Base-by-base conservation (phyloP, 352 stramenopile genomes). In the Phytophthora foliorum region DNA sequence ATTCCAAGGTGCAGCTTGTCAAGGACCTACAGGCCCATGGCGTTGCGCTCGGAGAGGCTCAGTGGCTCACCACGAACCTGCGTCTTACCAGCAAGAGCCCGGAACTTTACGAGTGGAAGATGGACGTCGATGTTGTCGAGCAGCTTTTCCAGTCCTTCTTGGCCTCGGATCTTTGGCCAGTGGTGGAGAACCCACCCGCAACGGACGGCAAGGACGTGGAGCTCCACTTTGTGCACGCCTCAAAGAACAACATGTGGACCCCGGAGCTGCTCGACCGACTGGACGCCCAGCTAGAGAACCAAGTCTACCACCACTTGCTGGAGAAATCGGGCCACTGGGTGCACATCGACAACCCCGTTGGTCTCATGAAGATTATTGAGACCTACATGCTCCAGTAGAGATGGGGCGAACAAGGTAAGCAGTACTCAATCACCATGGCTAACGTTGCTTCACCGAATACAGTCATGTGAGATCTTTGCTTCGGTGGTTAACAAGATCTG, bases 1-100 rank as follows among this genome's bases (percentile, higher is more conserved):
- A 60, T 16, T 93, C 87, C 32, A 95, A 93, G 69, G 59, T 68
- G 24, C 72, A 93, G 49, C 71, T 95, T 9, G 69, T 93, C 19
- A 75, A 78, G 34, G 79, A 92, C 31, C 59, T 95, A 8, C 82
- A 88, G 31, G 60, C 54, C 31, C 76, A 90, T n/a, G 86, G 86
- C 21, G 75, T 93, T 44, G 75, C 72, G 3, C 69, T 89, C 0
- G 83, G 86, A 42, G 83, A 93, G 58, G 86, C 86, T 3, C 82
- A 95, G 61, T 95, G 87, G 87, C 84, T 95, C 32, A 93, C 87
- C 11, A 95, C 85, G 8, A 95, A 95, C 45, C 63, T 95, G 27
- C 84, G 82, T 29, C 53, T 88, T 7, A 80, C 63, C 22, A 78
- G 61, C 34, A 72, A 73, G 46, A 75, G 76, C 17, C 78, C 81